Percentiles rank a stretch among this genome's conserved stretches.
phyloP scores from a whole-genome alignment of 257 asterid species.

The Lycium ferocissimum region DNA sequence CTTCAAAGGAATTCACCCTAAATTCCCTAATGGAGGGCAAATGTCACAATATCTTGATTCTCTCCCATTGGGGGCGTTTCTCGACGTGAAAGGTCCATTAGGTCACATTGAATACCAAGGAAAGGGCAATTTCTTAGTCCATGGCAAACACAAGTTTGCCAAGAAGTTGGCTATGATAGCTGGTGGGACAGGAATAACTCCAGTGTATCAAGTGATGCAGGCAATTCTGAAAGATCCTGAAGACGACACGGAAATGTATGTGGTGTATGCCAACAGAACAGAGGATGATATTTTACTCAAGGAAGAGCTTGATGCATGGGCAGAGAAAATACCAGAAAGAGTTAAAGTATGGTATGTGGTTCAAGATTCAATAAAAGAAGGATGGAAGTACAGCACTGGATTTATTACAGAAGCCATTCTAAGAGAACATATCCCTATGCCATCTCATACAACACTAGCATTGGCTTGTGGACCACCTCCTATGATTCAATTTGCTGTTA shows the following conservation, averaged over 20 bases:
- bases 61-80: conserved; percentile 52
- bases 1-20: conserved; percentile 71
- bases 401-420: conserved; percentile 59
- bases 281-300: conserved; percentile 78
- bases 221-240: conserved; percentile 80
- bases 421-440: conserved; percentile 74
- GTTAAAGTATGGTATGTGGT: conserved; percentile 95
- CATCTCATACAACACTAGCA: conserved; percentile 59
- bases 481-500: conserved; percentile 88
- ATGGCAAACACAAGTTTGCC: conserved; percentile 68
- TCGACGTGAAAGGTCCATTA: conserved; percentile 82
- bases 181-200: conserved; percentile 94
- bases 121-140: conserved; percentile 60
- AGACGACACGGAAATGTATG: conserved; percentile 73
- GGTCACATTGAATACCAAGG: conserved; percentile 93
- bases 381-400: conserved; percentile 78
- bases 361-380: conserved; percentile 53
- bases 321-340: conserved; percentile 56
- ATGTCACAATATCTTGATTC: conserved; percentile 84
- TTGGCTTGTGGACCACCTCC: conserved; percentile 97
- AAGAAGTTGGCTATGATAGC: conserved; percentile 85
- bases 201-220: conserved; percentile 88
- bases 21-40: conserved; percentile 85
- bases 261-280: conserved; percentile 88
- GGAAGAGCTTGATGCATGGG: conserved; percentile 87